A percentile compares a stretch with the other conserved stretches of the same genome.
phyloP scores from a whole-genome alignment of 306 rosid genomes.

The Prunus campanulata region DNA sequence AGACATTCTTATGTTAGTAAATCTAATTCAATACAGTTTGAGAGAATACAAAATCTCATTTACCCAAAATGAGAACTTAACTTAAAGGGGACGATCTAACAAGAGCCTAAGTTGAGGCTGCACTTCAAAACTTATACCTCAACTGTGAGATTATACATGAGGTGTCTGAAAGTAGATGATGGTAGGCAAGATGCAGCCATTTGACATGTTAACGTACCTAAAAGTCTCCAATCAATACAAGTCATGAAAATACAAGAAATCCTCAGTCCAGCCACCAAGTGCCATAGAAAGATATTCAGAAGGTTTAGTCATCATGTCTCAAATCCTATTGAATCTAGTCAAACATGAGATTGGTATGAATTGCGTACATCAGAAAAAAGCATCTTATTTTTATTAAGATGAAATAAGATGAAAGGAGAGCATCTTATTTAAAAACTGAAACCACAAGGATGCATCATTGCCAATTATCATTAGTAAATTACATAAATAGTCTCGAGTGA shows the following conservation, averaged over 20 bases:
- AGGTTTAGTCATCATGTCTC: too few relatives aligned
- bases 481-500: neutral
- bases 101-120: neutral
- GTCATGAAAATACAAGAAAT: too few relatives aligned
- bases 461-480: neutral
- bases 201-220: neutral
- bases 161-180: neutral
- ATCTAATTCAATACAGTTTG: neutral
- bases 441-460: neutral
- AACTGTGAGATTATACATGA: neutral
- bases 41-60: neutral
- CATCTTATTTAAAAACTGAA: neutral
- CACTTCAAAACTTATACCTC: neutral
- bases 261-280: too few relatives aligned
- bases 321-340: too few relatives aligned
- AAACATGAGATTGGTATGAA: too few relatives aligned
- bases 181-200: too few relatives aligned
- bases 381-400: too few relatives aligned
- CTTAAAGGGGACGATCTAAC: neutral
- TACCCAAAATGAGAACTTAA: neutral
- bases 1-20: neutral
- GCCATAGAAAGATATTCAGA: too few relatives aligned
- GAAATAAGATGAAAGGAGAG: too few relatives aligned
- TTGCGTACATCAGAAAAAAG: too few relatives aligned
- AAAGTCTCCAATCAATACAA: too few relatives aligned